Conservation (phyloP, 495 filamentous ascomycete species). For the Staphylotrichum tortipilum region DNA sequence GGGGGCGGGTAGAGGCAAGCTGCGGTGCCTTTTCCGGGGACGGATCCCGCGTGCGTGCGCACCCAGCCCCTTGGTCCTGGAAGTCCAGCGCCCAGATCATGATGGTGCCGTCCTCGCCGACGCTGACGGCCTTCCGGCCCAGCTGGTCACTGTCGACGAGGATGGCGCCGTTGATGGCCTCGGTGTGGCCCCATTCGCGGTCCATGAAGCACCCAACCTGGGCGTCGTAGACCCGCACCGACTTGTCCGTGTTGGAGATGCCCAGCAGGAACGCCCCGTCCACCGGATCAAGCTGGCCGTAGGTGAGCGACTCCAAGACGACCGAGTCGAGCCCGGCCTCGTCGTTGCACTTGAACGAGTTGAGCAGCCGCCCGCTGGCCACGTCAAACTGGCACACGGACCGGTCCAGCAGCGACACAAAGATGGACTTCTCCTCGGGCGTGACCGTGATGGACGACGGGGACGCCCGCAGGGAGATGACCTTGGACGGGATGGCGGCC, state of each 20-base stretch:
- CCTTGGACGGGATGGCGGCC: constrained; percentile 66
- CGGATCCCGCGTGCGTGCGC: constrained; percentile 31
- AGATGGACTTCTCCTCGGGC: constrained; percentile 53
- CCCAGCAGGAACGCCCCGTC: constrained; percentile 58
- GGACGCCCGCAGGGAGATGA: constrained; percentile 74
- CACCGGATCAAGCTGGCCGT: constrained; percentile 35
- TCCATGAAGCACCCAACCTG: constrained; percentile 67
- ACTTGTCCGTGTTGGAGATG: constrained; percentile 88
- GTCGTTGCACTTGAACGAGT: constrained; percentile 74
- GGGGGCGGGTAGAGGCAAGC: constrained; percentile 48
- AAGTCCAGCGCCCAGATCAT: constrained; percentile 71
- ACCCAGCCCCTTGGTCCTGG: constrained; percentile 26
- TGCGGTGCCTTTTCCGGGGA: constrained; percentile 44
- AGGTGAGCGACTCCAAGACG: constrained; percentile 65
- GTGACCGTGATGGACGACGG: constrained; percentile 72
- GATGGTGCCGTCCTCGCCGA: constrained; percentile 74
- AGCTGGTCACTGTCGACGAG: constrained; percentile 53
- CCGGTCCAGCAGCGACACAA: constrained; percentile 74
- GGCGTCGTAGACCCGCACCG: constrained; percentile 78
- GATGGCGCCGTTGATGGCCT: constrained; percentile 77
- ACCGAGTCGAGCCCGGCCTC: constrained; percentile 70
- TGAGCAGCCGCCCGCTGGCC: constrained; percentile 56
- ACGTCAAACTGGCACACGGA: constrained; percentile 71
- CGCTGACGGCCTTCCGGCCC: constrained; percentile 55
- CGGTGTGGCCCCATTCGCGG: constrained; percentile 89